Evolutionary conservation across 495 filamentous ascomycete genomes (phyloP).

Genomic region (Penicillium bialowiezense): DNA sequence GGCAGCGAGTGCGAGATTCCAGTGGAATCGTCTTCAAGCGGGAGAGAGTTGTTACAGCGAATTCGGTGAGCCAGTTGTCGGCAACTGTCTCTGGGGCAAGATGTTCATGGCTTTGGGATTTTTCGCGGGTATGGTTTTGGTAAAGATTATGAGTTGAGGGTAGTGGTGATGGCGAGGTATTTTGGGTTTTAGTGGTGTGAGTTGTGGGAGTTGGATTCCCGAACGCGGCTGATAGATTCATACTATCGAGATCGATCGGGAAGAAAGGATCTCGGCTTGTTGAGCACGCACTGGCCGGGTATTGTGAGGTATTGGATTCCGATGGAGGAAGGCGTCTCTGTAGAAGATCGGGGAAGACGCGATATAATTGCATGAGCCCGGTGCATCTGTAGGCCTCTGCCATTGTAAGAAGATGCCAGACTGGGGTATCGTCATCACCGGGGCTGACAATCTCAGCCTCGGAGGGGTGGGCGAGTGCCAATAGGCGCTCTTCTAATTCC

Average conservation of each 20-base stretch:
- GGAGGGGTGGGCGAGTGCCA: conserved; percentile 45
- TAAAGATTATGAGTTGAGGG: conserved; percentile 7
- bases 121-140: background rate
- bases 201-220: conserved; percentile 1
- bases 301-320: conserved; percentile 10
- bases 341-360: conserved; percentile 52
- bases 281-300: background rate
- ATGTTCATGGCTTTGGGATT: background rate
- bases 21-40: conserved; percentile 50
- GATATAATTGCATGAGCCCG: conserved; percentile 53
- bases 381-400: conserved; percentile 56
- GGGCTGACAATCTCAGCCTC: conserved; percentile 51
- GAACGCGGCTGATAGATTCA: conserved; percentile 22
- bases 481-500: conserved; percentile 49
- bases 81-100: conserved; percentile 17
- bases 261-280: conserved; percentile 26
- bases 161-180: background rate
- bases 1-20: conserved; percentile 53
- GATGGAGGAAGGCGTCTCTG: conserved; percentile 36
- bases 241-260: conserved; percentile 27
- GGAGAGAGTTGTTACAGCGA: conserved; percentile 51
- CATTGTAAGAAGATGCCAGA: conserved; percentile 55
- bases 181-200: conserved; percentile 3
- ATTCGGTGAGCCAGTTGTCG: conserved; percentile 50
- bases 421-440: conserved; percentile 54